Conservation (phyloP, 208 protist species). For the Wallacemonas rigidus region DNA sequence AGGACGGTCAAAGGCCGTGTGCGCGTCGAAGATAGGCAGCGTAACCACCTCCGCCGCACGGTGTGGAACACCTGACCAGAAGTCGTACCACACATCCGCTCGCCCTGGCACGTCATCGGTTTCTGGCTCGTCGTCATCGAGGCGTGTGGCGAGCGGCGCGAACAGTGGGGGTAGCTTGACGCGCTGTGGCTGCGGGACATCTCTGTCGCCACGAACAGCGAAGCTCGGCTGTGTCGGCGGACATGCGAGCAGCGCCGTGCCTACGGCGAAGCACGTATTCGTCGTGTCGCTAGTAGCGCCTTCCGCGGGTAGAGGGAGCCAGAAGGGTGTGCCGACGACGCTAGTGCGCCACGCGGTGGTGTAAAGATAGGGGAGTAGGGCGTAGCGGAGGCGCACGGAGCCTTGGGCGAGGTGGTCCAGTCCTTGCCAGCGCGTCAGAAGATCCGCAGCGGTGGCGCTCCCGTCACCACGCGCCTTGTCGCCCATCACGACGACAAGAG, state of each 20-base stretch:
- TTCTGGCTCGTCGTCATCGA: too few species aligned
- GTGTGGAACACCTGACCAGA: constrained; percentile 40
- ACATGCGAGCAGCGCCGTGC: constrained; percentile 31
- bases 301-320: constrained; percentile 59
- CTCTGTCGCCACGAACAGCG: neutral
- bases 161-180: neutral
- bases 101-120: neutral
- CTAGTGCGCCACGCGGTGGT: constrained; percentile 84
- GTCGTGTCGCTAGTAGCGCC: constrained; percentile 20
- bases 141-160: neutral
- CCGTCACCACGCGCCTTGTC: neutral
- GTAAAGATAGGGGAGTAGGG: constrained; percentile 95
- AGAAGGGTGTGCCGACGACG: constrained; percentile 76
- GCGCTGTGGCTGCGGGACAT: neutral
- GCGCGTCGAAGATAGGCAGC: constrained; percentile 4
- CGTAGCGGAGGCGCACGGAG: constrained; percentile 80
- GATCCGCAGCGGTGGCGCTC: neutral
- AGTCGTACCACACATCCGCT: constrained; percentile 25
- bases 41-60: neutral
- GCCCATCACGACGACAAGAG: neutral
- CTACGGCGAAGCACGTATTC: constrained; percentile 29
- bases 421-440: constrained; percentile 12
- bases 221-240: constrained; percentile 21
- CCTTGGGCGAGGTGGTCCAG: constrained; percentile 24
- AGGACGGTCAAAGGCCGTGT: neutral